Evolutionary conservation across 176 grass and related monocot genomes (phyloP).

Genomic region (Echinochloa phyllopogon): DNA sequence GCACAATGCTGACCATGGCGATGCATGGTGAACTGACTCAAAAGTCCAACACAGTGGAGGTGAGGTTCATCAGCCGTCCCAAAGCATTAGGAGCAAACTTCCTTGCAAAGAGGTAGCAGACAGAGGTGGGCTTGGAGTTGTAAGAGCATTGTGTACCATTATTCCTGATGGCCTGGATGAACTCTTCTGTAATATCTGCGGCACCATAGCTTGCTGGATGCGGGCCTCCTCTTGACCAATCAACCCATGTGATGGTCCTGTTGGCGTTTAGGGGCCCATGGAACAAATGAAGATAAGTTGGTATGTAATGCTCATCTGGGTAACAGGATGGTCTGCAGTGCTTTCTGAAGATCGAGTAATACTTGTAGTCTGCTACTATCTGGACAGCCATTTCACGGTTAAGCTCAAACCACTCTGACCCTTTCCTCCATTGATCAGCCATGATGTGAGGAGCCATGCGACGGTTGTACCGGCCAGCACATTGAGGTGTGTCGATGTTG

Average conservation of each 20-base stretch:
- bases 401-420: constrained; percentile 86
- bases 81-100: constrained; percentile 90
- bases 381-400: constrained; percentile 71
- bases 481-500: constrained; percentile 63
- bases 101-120: constrained; percentile 84
- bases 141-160: constrained; percentile 70
- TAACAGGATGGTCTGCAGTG: constrained; percentile 83
- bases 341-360: constrained; percentile 74
- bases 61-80: constrained; percentile 74
- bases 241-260: constrained; percentile 84
- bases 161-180: constrained; percentile 82
- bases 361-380: constrained; percentile 67
- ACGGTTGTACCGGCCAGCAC: constrained; percentile 70
- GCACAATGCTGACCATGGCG: neutral
- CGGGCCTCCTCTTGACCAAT: constrained; percentile 90
- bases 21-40: constrained; percentile 27
- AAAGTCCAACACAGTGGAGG: constrained; percentile 61
- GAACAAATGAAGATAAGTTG: constrained; percentile 78
- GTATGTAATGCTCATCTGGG: constrained; percentile 88
- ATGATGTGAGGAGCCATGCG: constrained; percentile 84
- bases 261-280: constrained; percentile 73
- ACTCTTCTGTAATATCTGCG: constrained; percentile 50
- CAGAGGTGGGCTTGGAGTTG: constrained; percentile 59
- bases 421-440: constrained; percentile 68
- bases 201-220: constrained; percentile 82